Conservation (phyloP, 1,284 basidiomycete species). For the Moniliella sp. region DNA sequence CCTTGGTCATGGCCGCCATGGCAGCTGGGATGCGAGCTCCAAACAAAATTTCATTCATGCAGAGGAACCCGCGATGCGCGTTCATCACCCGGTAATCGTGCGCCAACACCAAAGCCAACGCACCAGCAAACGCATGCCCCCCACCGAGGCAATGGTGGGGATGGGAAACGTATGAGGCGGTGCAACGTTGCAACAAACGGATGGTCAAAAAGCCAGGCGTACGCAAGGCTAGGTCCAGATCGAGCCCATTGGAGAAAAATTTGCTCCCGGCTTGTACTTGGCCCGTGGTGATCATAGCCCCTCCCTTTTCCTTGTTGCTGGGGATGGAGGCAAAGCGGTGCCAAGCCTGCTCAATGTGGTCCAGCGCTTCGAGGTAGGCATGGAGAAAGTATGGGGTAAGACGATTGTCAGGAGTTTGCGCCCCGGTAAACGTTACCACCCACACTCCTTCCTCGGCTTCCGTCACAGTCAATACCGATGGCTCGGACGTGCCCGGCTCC, state of each 20-base stretch:
- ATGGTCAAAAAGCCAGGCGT: conserved; percentile 46
- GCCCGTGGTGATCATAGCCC: conserved; percentile 21
- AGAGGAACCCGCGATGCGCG: conserved; percentile 61
- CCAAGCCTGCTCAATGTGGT: conserved; percentile 60
- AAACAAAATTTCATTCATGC: conserved; percentile 56
- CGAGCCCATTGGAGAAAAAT: conserved; percentile 43
- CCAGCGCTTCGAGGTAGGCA: conserved; percentile 52
- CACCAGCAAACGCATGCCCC: conserved; percentile 53
- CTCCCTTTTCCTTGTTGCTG: conserved; percentile 11
- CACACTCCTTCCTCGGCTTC: too few relatives aligned
- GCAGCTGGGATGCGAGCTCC: conserved; percentile 18
- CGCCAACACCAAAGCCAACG: conserved; percentile 38
- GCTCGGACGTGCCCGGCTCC: too few relatives aligned
- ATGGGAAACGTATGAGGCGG: conserved; percentile 38
- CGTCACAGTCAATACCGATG: too few relatives aligned
- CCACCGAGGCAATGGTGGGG: conserved; percentile 59
- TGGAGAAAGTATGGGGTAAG: conserved; percentile 44
- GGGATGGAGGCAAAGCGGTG: conserved; percentile 35
- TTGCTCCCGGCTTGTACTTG: conserved; percentile 6
- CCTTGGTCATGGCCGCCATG: conserved; percentile 43
- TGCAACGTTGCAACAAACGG: conserved; percentile 37
- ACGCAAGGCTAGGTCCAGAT: conserved; percentile 45
- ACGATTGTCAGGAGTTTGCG: conserved; percentile 44
- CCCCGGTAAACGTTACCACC: conserved; percentile 15
- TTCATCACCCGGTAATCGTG: conserved; percentile 82